Base-by-base conservation (phyloP, 495 filamentous ascomycete genomes). In the Hyaloscypha finlandica region DNA sequence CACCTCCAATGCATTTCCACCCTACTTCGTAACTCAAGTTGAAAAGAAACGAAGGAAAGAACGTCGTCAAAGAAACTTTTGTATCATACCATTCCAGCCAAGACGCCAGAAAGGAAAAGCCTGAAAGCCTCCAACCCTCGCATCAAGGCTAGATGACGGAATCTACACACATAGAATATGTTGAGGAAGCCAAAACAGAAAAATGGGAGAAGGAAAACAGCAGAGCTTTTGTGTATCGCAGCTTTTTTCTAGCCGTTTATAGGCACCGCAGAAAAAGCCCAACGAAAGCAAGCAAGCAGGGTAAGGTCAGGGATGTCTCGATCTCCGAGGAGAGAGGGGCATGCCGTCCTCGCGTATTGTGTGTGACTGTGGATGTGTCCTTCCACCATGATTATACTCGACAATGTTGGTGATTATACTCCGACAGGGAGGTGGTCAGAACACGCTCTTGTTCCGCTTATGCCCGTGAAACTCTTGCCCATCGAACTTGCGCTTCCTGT, bases 401-500 rank as follows among this genome's bases (percentile, higher is more conserved):
- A 56, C 20, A 51, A 56, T 65, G 66, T 62, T 29, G 53, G 8
- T 6, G 9, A 30, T 56, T 1, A 56, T 56, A 32, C 25, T 6
- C 25, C 29, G 19, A 61, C 59, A 42, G 58, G 62, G 22, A 75
- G 73, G 35, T 33, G 80, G 73, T 63, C 81, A 81, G 35, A 79
- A 76, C 55, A 84, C 73, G 71, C 82, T 85, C 61, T 79, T 77
- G 64, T 81, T 81, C 31, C 79, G 76, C 74, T 85, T 86, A 72
- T 85, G 83, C 58, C 74, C 68, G 69, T 74, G 70, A 37, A 51
- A 31, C 22, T 73, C 56, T 54, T 73, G 76, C 45, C 73, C 71
- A 25, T 80, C 71, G 56, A 81, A 79, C 69, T 84, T 85, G 33
- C 83, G 79, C 79, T 85, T 86, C 63, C 78, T 76, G 22, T 77